Percentiles rank a stretch among this genome's conserved stretches.
Conservation (phyloP, 495 filamentous ascomycete species). For the Penicillium bovifimosum region DNA sequence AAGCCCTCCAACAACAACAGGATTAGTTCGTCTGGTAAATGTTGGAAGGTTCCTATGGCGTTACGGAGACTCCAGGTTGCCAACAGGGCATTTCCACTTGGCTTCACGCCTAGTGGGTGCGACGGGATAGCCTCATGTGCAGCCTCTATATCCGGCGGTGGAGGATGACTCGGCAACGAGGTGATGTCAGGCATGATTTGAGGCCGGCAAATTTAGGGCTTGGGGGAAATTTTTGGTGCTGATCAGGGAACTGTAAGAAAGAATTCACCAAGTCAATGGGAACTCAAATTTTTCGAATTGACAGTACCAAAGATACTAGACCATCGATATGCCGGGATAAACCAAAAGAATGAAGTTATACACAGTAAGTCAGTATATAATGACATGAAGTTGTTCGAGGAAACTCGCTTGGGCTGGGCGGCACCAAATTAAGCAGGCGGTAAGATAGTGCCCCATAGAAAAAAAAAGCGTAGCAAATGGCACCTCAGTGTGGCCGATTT, state of each 20-base stretch:
- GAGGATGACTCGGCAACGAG: slow-evolving; percentile 19
- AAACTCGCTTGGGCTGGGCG: slow-evolving; percentile 2
- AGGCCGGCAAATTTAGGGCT: slow-evolving; percentile 24
- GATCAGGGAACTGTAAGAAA: neutral
- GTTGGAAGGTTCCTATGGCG: slow-evolving; percentile 55
- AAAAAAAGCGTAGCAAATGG: slow-evolving; percentile 32
- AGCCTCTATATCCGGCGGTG: slow-evolving; percentile 15
- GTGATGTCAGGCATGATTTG: slow-evolving; percentile 32
- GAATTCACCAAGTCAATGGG: slow-evolving; percentile 1
- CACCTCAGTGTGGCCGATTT: slow-evolving; percentile 12
- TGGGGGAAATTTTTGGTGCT: slow-evolving; percentile 17
- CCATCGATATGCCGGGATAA: neutral
- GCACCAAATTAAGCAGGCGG: slow-evolving; percentile 16
- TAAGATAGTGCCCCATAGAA: slow-evolving; percentile 20
- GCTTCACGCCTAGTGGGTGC: slow-evolving; percentile 84
- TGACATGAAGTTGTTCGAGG: neutral
- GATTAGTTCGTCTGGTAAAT: slow-evolving; percentile 77
- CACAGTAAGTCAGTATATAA: too few relatives aligned
- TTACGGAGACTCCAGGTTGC: slow-evolving; percentile 60
- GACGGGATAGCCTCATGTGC: slow-evolving; percentile 50
- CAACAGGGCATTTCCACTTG: slow-evolving; percentile 77
- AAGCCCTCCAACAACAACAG: slow-evolving; percentile 69
- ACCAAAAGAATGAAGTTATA: neutral
- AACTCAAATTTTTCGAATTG: neutral
- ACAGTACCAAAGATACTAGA: neutral